Evolutionary conservation across 2,329 filamentous ascomycete genomes (phyloP).

Genomic region (Trichoderma cornu-damae): DNA sequence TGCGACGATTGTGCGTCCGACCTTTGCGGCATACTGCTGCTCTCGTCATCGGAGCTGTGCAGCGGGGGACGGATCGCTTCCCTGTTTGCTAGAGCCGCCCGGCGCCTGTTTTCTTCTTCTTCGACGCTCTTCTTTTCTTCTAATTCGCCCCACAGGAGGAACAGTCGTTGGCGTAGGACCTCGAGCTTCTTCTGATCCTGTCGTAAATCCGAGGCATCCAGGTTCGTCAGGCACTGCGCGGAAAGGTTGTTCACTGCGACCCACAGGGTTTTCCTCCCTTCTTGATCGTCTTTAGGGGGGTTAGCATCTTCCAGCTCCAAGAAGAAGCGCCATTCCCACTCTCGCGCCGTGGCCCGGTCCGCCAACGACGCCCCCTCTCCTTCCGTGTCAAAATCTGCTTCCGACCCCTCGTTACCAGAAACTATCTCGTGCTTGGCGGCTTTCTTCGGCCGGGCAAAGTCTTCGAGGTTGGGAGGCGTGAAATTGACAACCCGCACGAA

Average conservation of each 20-base stretch:
- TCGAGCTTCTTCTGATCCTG: conserved; percentile 44
- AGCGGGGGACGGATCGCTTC: conserved; percentile 33
- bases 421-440: conserved; percentile 46
- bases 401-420: conserved; percentile 37
- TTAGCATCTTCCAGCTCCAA: conserved; percentile 69
- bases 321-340: conserved; percentile 82
- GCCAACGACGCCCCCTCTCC: background rate
- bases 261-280: conserved; percentile 51
- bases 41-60: conserved; percentile 34
- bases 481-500: conserved; percentile 79
- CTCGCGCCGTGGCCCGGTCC: conserved; percentile 4
- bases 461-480: conserved; percentile 60
- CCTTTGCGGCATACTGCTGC: background rate
- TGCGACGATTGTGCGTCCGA: conserved; percentile 6
- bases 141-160: conserved; percentile 78
- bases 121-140: conserved; percentile 58
- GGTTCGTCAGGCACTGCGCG: conserved; percentile 44
- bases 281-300: conserved; percentile 26
- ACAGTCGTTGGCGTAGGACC: conserved; percentile 63
- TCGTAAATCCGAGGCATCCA: conserved; percentile 53
- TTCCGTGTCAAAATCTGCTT: conserved; percentile 5
- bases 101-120: conserved; percentile 26
- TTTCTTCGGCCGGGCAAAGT: conserved; percentile 57
- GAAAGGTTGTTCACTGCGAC: conserved; percentile 59
- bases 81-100: conserved; percentile 18